phyloP scores from a whole-genome alignment of 2,329 filamentous ascomycete species.

The Albifimbria verrucaria region DNA sequence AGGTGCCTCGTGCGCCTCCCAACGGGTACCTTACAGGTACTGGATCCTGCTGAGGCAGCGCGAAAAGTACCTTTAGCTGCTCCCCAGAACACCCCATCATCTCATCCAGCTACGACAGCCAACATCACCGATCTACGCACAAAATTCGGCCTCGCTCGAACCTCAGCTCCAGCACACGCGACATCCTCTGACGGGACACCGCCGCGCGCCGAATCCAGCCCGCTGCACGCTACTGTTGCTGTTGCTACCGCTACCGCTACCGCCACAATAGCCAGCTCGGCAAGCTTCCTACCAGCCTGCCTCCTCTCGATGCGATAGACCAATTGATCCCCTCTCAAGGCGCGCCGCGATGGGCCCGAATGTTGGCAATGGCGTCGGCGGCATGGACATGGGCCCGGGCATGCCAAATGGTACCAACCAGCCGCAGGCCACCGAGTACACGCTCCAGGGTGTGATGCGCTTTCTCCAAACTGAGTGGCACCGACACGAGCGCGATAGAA shows the following conservation, averaged over 20 bases:
- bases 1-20: neutral
- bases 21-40: neutral
- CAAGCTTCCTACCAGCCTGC: neutral
- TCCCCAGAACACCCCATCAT: neutral
- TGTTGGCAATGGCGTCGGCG: slow-evolving; percentile 42
- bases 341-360: slow-evolving; percentile 40
- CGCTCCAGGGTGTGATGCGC: slow-evolving; percentile 84
- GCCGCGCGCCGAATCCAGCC: no score
- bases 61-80: no score
- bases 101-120: neutral
- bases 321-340: slow-evolving; percentile 25
- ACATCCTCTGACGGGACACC: neutral
- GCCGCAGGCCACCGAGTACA: slow-evolving; percentile 60
- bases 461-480: slow-evolving; percentile 99
- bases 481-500: slow-evolving; percentile 93
- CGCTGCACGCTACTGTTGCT: no score
- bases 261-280: neutral
- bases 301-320: slow-evolving; percentile 33
- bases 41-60: no score
- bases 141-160: neutral
- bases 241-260: neutral
- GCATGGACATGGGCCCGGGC: slow-evolving; percentile 42
- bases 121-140: neutral
- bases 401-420: slow-evolving; percentile 46
- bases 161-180: neutral